phyloP scores from a whole-genome alignment of 2,329 filamentous ascomycete species.

The Ceratocystiopsis brevicomis region DNA sequence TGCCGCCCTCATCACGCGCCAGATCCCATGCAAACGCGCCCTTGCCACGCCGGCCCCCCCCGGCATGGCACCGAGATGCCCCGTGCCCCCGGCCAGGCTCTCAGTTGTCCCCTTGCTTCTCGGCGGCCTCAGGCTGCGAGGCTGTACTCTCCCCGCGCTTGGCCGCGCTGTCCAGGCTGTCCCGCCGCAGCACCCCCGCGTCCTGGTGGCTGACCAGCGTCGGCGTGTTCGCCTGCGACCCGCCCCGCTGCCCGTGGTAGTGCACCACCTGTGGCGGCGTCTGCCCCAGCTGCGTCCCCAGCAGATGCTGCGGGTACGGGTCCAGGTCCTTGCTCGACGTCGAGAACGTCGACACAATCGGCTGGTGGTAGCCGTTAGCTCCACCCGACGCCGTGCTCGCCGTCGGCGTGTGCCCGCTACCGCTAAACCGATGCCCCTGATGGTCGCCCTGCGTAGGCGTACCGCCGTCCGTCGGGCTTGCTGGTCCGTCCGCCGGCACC shows the following conservation, averaged over 20 bases:
- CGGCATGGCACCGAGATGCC: no score
- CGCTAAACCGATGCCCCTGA: slow-evolving; percentile 9
- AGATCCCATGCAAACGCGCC: no score
- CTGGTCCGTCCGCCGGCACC: slow-evolving; percentile 20
- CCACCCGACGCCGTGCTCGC: slow-evolving; percentile 16
- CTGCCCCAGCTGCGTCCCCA: slow-evolving; percentile 43
- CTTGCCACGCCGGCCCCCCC: no score
- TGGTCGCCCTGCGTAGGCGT: slow-evolving; percentile 45
- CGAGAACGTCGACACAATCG: slow-evolving; percentile 49
- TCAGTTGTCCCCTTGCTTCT: no score
- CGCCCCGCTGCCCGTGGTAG: slow-evolving; percentile 48
- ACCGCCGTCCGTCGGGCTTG: slow-evolving; percentile 34
- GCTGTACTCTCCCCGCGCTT: slow-evolving; percentile 18
- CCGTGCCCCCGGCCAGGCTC: no score
- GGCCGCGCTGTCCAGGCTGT: slow-evolving; percentile 25
- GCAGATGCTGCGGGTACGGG: slow-evolving; percentile 45
- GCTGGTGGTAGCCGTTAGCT: slow-evolving; percentile 48
- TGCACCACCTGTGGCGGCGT: slow-evolving; percentile 46
- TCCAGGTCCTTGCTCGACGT: slow-evolving; percentile 52
- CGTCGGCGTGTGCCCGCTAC: slow-evolving; percentile 25
- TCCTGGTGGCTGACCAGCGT: slow-evolving; percentile 35
- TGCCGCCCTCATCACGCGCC: no score
- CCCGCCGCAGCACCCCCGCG: slow-evolving; percentile 24
- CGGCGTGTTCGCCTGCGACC: slow-evolving; percentile 46
- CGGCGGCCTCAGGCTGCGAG: no score